These are phyloP conservation scores for Hippophae gyantsensis DNA, from an alignment of 306 rosid species.

Conservation along the genomic window DNA sequence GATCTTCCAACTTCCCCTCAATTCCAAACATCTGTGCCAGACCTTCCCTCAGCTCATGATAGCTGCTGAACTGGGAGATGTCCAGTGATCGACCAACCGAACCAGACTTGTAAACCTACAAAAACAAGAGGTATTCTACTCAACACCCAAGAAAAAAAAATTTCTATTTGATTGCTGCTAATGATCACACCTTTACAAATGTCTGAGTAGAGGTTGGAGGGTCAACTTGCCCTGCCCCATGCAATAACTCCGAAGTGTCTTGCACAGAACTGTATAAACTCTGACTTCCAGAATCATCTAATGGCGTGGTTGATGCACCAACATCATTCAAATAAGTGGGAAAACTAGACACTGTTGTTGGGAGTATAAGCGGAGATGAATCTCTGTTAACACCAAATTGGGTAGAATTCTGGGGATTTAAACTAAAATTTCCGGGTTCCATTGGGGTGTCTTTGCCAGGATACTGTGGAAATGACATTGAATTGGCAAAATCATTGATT, in stretches of 20 bases:
- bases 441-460: conserved; percentile 43
- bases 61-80: conserved; percentile 89
- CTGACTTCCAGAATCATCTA: conserved; percentile 64
- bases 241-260: conserved; percentile 65
- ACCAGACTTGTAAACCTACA: conserved; percentile 75
- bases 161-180: conserved; percentile 3
- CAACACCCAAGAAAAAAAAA: conserved; percentile 1
- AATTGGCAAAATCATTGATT: conserved; percentile 41
- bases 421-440: conserved; percentile 36
- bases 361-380: conserved; percentile 77
- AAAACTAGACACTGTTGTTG: conserved; percentile 48
- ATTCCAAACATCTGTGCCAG: conserved; percentile 86
- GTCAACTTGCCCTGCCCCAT: conserved; percentile 50
- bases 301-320: conserved; percentile 43
- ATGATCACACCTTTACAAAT: conserved; percentile 58
- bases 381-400: conserved; percentile 69
- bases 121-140: conserved; percentile 20
- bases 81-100: conserved; percentile 87
- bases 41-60: conserved; percentile 82
- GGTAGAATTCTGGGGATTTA: conserved; percentile 54
- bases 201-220: conserved; percentile 46
- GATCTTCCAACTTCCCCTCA: conserved; percentile 87
- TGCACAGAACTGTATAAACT: conserved; percentile 49
- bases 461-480: conserved; percentile 46
- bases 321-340: conserved; percentile 35